Evolutionary conservation across 1,139 yeast species (phyloP), one percentile per base, ranked within the genome.

Genomic region (Pneumocystis sp.): DNA sequence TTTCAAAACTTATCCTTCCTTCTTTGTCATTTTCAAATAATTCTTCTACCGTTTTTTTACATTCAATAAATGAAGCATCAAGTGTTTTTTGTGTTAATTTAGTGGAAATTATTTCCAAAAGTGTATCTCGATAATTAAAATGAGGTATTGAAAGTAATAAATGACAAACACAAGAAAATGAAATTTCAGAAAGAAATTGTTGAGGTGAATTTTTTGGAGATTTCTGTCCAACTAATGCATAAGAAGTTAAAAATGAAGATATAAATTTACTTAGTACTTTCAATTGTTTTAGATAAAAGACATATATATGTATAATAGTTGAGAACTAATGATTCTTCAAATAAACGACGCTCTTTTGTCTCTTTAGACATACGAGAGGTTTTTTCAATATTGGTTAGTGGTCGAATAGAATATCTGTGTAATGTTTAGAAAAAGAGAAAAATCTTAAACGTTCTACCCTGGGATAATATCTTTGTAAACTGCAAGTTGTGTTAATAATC

Each of bases 391-490:
- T 89, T 97, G 0, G 89, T 81, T 65, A 93, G 78, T 1, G 95
- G 86, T 73, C 96, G 81, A 67, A 93, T 90, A 70, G 85, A 82
- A 75, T 93, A 69, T n/a, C 70, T 50, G 25, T 15, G 15, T 40
- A 8, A 17, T 50, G 12, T 50, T 25, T 50, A 25, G 5, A 25
- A 50, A 50, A 25, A 25, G 1, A 12, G 34, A 39, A 15, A 15
- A 10, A 4, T 65, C 7, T 63, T 93, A 2, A 95, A 40, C 1
- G 15, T 15, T 10, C 3, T 25, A 50, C 57, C 57, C 86, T 0
- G 98, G 98, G 2, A 95, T 85, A 65, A 93, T 81, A 66, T 86
- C 82, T 72, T 88, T 89, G 79, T 89, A 89, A 3, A 89, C 88
- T 0, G 95, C 90, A 2, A 90, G 85, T 67, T 91, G 80, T 0